Base-by-base conservation (phyloP, 1,284 basidiomycete species). In the Cutaneotrichosporon dermatis region DNA sequence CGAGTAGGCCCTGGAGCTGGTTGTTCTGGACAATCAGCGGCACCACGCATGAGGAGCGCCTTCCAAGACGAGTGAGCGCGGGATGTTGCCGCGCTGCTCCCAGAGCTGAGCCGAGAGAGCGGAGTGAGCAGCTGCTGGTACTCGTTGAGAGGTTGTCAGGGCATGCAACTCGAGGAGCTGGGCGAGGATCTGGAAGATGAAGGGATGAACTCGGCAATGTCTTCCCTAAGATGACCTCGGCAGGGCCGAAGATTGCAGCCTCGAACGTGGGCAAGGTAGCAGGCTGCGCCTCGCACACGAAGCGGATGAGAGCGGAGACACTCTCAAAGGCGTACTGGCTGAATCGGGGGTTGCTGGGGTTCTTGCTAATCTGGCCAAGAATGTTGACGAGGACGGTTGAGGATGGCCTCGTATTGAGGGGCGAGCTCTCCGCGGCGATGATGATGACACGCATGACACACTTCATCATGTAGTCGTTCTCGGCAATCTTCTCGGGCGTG, bases 381-480 rank as follows among this genome's bases (percentile, higher is more conserved):
- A 98, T 95, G 44, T 78, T 79, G 54, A 93, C 88, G 3, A 99
- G 83, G 16, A n/a, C 89, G 87, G 46, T 77, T 79, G 2, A 99
- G 82, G 9, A 88, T 83, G n/a, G 79, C 80, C 60, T 86, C 83
- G 69, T 88, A 88, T 2, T 79, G 82, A 0, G 88, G 85, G 0
- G 83, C 86, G 44, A 98, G 81, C 4, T 85, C 83, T 69, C 92
- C 86, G 9, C 90, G 84, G 92, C 89, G 0, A 91, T 96, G 56
- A 97, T 83, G 69, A 98, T 88, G 49, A 98, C 87, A 45, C 95
- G 86, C 92, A 98, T 95, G 25, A 86, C 86, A 76, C 95, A 96
- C 81, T 92, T 94, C 92, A 98, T 98, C 55, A 98, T 80, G 78
- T 96, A 91, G 75, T 99, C 95, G 72, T 99, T 99, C 76, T 98